phyloP scores from a whole-genome alignment of 129 eudicot genomes.

The Helichrysum umbraculigerum region DNA sequence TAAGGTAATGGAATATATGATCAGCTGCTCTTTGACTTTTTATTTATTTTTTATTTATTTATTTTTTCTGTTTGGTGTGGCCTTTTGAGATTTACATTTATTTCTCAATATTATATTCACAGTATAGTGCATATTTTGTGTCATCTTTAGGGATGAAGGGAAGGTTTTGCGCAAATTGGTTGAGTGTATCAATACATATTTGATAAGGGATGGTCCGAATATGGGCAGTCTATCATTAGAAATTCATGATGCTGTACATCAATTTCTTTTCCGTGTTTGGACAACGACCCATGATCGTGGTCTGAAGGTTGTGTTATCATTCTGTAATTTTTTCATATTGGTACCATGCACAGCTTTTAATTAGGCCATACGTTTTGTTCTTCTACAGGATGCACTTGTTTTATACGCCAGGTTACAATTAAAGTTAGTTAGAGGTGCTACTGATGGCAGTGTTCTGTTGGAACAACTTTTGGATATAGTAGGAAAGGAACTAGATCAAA shows the following conservation, averaged over 20 bases:
- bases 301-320: slow-evolving; percentile 54
- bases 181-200: slow-evolving; percentile 77
- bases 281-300: slow-evolving; percentile 68
- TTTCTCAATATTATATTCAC: slow-evolving; percentile 5
- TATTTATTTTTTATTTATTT: too few species aligned
- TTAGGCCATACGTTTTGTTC: neutral
- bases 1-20: slow-evolving; percentile 47
- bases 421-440: slow-evolving; percentile 66
- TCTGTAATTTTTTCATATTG: neutral
- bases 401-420: slow-evolving; percentile 73
- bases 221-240: slow-evolving; percentile 64
- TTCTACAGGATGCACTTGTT: slow-evolving; percentile 70
- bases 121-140: slow-evolving; percentile 11
- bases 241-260: slow-evolving; percentile 76
- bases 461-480: slow-evolving; percentile 80
- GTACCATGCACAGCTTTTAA: slow-evolving; percentile 12
- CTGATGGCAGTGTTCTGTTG: slow-evolving; percentile 59
- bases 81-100: slow-evolving; percentile 11
- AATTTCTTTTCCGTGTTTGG: slow-evolving; percentile 74
- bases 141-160: slow-evolving; percentile 71
- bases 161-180: slow-evolving; percentile 73
- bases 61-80: slow-evolving; percentile 6
- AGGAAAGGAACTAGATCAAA: slow-evolving; percentile 83
- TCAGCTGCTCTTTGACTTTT: neutral
- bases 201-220: slow-evolving; percentile 92